Evolutionary conservation across 139 green algal genomes (phyloP), one percentile per base, ranked within the genome.

Genomic region (Closterium sp.): DNA sequence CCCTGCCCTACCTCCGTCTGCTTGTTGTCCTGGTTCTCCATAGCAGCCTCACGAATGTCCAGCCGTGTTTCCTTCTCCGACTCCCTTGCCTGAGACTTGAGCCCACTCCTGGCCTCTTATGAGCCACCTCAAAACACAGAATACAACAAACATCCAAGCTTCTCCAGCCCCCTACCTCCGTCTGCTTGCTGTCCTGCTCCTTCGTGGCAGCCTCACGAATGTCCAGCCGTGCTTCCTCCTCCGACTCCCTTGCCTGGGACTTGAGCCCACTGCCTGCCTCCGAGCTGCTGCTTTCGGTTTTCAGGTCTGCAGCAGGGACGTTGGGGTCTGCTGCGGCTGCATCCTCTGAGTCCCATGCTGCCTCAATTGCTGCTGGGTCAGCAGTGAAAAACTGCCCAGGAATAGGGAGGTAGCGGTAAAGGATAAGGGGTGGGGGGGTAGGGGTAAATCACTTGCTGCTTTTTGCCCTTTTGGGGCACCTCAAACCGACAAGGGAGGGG

Each of bases 261-360:
- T 55, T 23, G 3, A 89, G 85, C 85, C 34, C 85, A 55, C 30
- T 89, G 85, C 25, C 85, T n/a, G 33, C 30, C 85, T 89, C 55
- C 9, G 55, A 76, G 55, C 55, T 76, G 38, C 38, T 88, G 85
- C 30, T 33, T 16, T 89, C 85, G 25, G 85, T 89, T 12, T 21
- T n/a, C 25, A 89, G 85, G 30, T 89, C 85, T 38, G 85, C 85
- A 28, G 85, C 32, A 6, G 30, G 83, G 21, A 86, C 83, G n/a
- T 86, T 33, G 0, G 83, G 83, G n/a, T 86, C 83, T 34, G 83
- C 83, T 86, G 55, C 55, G 23, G 55, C 55, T 76, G 55, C 55
- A 3, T 76, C 55, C 55, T 76, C 55, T 19, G 55, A 76, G 55
- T 76, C 55, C 55, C 55, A 76, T 12, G 55, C 55, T 86, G n/a